Percentiles rank a stretch among this genome's conserved stretches.
These are phyloP conservation scores for Debaryomycetaceae sp. DNA, from an alignment of 1,139 yeast species.

Conservation along the genomic window DNA sequence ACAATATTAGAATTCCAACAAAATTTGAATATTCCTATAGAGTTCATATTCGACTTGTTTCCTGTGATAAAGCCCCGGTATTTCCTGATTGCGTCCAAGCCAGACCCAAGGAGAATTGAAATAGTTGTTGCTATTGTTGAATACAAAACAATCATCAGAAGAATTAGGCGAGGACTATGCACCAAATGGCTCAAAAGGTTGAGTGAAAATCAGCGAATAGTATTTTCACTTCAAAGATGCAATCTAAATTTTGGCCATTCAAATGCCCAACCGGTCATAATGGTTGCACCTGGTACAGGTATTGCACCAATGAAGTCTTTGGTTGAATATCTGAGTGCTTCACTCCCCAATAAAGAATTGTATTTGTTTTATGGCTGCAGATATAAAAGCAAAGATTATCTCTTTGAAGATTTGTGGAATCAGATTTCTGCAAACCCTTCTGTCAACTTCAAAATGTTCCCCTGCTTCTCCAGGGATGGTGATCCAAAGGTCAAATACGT, in stretches of 20 bases:
- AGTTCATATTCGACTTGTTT: slow-evolving; percentile 69
- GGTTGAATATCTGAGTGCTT: slow-evolving; percentile 33
- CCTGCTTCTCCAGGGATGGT: slow-evolving; percentile 63
- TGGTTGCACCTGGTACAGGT: slow-evolving; percentile 92
- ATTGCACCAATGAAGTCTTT: slow-evolving; percentile 82
- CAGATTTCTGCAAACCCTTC: slow-evolving; percentile 17
- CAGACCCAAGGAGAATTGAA: slow-evolving; percentile 45
- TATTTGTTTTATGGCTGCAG: slow-evolving; percentile 79
- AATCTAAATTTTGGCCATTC: slow-evolving; percentile 30
- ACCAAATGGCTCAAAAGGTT: slow-evolving; percentile 69
- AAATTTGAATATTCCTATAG: slow-evolving; percentile 65
- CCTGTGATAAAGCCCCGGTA: slow-evolving; percentile 78
- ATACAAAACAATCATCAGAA: slow-evolving; percentile 75
- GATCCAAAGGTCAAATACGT: slow-evolving; percentile 53
- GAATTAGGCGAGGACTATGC: slow-evolving; percentile 79
- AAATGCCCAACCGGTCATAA: slow-evolving; percentile 50
- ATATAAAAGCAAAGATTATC: slow-evolving; percentile 59
- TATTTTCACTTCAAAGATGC: slow-evolving; percentile 55
- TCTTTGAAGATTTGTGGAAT: slow-evolving; percentile 59
- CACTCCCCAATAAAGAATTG: slow-evolving; percentile 22
- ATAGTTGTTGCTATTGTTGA: slow-evolving; percentile 82
- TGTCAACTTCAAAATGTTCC: slow-evolving; percentile 38
- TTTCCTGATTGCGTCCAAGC: slow-evolving; percentile 75
- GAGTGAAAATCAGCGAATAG: slow-evolving; percentile 43
- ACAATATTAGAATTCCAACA: slow-evolving; percentile 77